phyloP scores from a whole-genome alignment of 805 yeast genomes.

The Clavispora asparagi region DNA sequence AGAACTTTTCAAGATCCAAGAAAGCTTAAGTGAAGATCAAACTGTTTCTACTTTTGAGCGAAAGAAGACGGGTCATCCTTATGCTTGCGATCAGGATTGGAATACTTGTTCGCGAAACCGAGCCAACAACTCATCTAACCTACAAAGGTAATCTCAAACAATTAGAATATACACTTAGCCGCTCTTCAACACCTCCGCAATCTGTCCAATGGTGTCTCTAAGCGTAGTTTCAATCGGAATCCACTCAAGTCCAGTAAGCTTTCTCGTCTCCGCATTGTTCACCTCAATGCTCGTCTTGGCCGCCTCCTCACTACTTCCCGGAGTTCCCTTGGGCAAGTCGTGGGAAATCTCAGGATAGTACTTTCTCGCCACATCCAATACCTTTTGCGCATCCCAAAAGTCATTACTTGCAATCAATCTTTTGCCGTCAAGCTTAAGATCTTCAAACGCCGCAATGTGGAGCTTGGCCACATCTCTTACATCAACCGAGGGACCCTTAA shows the following conservation, averaged over 20 bases:
- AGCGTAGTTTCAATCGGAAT: background rate
- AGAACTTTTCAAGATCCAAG: no score
- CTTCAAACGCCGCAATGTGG: constrained; percentile 15
- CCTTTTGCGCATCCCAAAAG: constrained; percentile 14
- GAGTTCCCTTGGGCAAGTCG: constrained; percentile 14
- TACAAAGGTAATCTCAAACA: no score
- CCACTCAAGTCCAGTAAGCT: background rate
- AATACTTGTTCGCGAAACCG: no score
- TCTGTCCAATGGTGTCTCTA: background rate
- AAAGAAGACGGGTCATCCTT: no score
- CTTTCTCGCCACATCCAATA: constrained; percentile 18
- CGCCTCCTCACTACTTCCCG: constrained; percentile 1
- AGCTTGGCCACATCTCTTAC: constrained; percentile 21
- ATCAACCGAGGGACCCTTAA: constrained; percentile 7
- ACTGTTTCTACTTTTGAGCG: no score
- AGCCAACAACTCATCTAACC: no score
- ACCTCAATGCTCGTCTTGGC: background rate
- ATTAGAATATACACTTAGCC: no score
- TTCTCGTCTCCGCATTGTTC: background rate
- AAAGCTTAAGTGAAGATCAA: no score
- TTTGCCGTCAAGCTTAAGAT: constrained; percentile 10
- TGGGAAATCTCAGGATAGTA: constrained; percentile 18
- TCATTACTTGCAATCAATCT: constrained; percentile 15
- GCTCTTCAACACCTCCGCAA: background rate
- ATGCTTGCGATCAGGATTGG: no score